phyloP scores from a whole-genome alignment of 2,329 filamentous ascomycete species.

The Aureobasidium lini region DNA sequence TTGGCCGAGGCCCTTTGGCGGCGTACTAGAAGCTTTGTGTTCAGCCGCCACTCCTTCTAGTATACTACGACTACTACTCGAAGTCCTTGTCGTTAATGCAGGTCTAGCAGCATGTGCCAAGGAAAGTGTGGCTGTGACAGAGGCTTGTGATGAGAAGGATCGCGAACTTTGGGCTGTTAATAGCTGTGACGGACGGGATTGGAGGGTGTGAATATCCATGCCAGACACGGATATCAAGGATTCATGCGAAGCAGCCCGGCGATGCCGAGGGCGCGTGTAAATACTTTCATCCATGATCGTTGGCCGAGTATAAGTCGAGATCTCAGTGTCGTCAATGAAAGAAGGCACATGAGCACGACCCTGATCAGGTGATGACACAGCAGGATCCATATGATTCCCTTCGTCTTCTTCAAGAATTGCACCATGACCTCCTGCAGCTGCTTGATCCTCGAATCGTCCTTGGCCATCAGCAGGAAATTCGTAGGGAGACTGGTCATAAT shows the following conservation, averaged over 20 bases:
- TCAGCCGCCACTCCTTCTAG: constrained; percentile 27
- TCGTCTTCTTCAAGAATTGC: constrained; percentile 14
- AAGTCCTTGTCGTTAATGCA: constrained; percentile 33
- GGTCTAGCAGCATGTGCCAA: constrained; percentile 27
- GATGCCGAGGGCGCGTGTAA: constrained; percentile 42
- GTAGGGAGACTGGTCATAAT: neutral
- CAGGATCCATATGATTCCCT: constrained; percentile 7
- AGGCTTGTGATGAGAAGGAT: constrained; percentile 40
- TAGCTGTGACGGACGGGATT: constrained; percentile 67
- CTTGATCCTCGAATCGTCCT: neutral
- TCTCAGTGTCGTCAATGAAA: constrained; percentile 16
- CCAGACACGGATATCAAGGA: constrained; percentile 81
- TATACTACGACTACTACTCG: constrained; percentile 22
- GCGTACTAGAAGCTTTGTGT: constrained; percentile 30
- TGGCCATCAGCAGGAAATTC: constrained; percentile 3
- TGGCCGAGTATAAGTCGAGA: constrained; percentile 22
- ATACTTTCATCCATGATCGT: constrained; percentile 21
- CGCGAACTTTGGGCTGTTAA: constrained; percentile 46
- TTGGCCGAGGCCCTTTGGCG: constrained; percentile 34
- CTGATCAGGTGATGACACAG: neutral
- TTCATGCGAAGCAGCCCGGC: constrained; percentile 70
- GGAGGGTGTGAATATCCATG: constrained; percentile 75
- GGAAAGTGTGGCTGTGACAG: constrained; percentile 28
- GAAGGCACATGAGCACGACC: neutral
- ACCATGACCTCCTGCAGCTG: constrained; percentile 2